phyloP scores from a whole-genome alignment of 208 protist species.

The Trypanosoma lewisi region DNA sequence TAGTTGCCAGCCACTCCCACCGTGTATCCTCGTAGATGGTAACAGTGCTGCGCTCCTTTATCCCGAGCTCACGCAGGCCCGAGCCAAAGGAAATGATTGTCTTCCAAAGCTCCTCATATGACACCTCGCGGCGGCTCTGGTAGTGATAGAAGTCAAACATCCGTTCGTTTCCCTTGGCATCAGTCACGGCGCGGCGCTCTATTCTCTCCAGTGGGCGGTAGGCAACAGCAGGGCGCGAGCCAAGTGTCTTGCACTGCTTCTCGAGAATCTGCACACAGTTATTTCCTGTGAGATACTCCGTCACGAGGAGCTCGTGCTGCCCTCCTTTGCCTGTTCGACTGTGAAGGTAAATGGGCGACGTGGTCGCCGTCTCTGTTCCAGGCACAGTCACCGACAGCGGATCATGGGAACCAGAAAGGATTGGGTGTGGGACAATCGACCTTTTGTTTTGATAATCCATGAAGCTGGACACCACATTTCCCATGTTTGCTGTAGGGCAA shows the following conservation, averaged over 20 bases:
- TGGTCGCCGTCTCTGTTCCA: slow-evolving; percentile 43
- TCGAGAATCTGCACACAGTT: slow-evolving; percentile 13
- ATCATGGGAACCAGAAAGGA: slow-evolving; percentile 11
- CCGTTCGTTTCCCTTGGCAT: slow-evolving; percentile 15
- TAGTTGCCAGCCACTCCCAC: slow-evolving; percentile 70
- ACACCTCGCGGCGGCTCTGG: slow-evolving; percentile 20
- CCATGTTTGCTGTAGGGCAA: slow-evolving; percentile 30
- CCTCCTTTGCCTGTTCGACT: slow-evolving; percentile 15
- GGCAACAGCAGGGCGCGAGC: not conserved
- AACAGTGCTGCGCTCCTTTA: slow-evolving; percentile 35
- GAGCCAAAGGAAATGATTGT: slow-evolving; percentile 42
- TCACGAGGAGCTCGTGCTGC: slow-evolving; percentile 14
- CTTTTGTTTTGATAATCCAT: slow-evolving; percentile 36
- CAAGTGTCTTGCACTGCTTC: not conserved
- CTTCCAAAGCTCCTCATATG: slow-evolving; percentile 38
- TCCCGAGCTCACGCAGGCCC: slow-evolving; percentile 48
- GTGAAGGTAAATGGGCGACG: slow-evolving; percentile 48
- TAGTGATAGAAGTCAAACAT: slow-evolving; percentile 52
- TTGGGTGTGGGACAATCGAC: slow-evolving; percentile 23
- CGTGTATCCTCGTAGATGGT: slow-evolving; percentile 84
- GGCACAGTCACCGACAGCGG: slow-evolving; percentile 29
- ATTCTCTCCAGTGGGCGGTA: slow-evolving; percentile 3
- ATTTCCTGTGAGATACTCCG: slow-evolving; percentile 5
- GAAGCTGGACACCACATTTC: slow-evolving; percentile 38
- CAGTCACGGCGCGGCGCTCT: slow-evolving; percentile 6